A percentile compares a stretch with the other conserved stretches of the same genome.
These are phyloP conservation scores for Leccinum sublutescens DNA, from an alignment of 768 basidiomycete genomes.

Conservation along the genomic window DNA sequence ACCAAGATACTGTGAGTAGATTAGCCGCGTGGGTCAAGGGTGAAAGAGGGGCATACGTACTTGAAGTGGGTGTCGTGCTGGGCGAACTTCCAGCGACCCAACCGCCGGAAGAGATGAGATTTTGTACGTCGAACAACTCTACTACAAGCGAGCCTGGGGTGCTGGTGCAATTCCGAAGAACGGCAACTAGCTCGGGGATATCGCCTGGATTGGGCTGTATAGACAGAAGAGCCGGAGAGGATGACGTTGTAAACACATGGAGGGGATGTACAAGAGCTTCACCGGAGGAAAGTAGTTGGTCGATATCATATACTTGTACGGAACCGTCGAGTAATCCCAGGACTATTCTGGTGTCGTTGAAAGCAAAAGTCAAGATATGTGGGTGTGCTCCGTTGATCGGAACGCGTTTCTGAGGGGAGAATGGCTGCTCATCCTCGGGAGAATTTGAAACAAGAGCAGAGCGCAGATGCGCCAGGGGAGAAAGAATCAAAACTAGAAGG, in stretches of 20 bases:
- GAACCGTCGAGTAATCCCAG: constrained; percentile 60
- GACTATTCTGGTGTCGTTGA: constrained; percentile 57
- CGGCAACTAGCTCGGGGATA: constrained; percentile 57
- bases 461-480: constrained; percentile 61
- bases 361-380: constrained; percentile 54
- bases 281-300: constrained; percentile 47
- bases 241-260: constrained; percentile 45
- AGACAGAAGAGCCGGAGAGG: constrained; percentile 47
- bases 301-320: constrained; percentile 58
- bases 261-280: constrained; percentile 44
- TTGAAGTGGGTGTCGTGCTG: constrained; percentile 53
- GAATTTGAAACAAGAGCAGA: constrained; percentile 46
- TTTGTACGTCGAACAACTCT: constrained; percentile 56
- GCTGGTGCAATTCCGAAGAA: constrained; percentile 43
- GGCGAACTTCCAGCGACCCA: constrained; percentile 52
- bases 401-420: constrained; percentile 53
- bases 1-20: constrained; percentile 67
- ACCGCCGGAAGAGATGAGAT: constrained; percentile 46
- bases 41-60: constrained; percentile 40
- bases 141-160: constrained; percentile 44
- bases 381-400: constrained; percentile 46
- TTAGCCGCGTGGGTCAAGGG: constrained; percentile 1
- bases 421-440: constrained; percentile 38
- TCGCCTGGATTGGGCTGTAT: constrained; percentile 64
- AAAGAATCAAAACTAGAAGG: constrained; percentile 54